Conservation (phyloP, 164 flowering plant species). For the Chimonanthus praecox region DNA sequence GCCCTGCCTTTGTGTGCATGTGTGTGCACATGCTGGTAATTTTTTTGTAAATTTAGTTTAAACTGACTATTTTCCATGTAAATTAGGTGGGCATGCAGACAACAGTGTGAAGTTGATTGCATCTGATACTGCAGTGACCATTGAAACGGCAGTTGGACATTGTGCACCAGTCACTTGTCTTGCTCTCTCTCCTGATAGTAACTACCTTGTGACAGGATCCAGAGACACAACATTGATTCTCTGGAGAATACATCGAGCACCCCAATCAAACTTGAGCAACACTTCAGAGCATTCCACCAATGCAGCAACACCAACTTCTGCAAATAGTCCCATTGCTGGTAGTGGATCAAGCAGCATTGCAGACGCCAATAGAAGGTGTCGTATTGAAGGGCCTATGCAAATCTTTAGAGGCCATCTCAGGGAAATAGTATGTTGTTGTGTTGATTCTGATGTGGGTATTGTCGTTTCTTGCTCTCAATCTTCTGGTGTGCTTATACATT, state of each 20-base stretch:
- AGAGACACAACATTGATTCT: slow-evolving; percentile 82
- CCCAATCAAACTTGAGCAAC: slow-evolving; percentile 36
- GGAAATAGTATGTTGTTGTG: slow-evolving; percentile 74
- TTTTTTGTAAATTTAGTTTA: neutral
- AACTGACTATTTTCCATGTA: neutral
- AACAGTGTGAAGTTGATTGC: slow-evolving; percentile 79
- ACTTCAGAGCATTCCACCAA: slow-evolving; percentile 42
- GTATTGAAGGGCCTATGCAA: slow-evolving; percentile 89
- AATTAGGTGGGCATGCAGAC: slow-evolving; percentile 89
- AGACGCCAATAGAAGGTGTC: slow-evolving; percentile 47
- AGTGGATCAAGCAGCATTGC: slow-evolving; percentile 31
- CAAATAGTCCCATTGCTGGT: slow-evolving; percentile 30
- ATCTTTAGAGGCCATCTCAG: slow-evolving; percentile 79
- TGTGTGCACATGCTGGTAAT: neutral
- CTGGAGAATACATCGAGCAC: slow-evolving; percentile 71
- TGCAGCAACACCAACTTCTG: slow-evolving; percentile 28
- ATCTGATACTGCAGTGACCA: slow-evolving; percentile 84
- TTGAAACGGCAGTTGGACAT: slow-evolving; percentile 83
- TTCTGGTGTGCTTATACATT: slow-evolving; percentile 79
- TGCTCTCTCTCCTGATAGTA: slow-evolving; percentile 72
- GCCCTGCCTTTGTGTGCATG: neutral
- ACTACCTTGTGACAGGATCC: slow-evolving; percentile 87
- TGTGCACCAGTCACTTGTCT: slow-evolving; percentile 96
- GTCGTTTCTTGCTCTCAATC: slow-evolving; percentile 71
- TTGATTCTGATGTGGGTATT: slow-evolving; percentile 78